Conservation (phyloP, 192 early-diverging fungal genomes). For the Gryganskiella cystojenkinii region DNA sequence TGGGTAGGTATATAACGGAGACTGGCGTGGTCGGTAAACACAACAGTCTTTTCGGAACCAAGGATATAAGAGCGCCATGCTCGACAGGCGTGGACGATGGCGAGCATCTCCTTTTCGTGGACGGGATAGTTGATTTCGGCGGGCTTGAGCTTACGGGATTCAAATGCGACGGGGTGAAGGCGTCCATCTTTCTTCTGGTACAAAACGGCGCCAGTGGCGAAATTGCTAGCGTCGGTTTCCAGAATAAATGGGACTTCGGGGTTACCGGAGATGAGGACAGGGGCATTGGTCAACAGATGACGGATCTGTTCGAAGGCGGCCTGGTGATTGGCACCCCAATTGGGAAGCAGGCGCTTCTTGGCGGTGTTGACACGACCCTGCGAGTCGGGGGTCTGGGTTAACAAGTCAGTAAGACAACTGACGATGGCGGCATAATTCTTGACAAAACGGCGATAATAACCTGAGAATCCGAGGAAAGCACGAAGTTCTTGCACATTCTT, state of each 20-base stretch:
- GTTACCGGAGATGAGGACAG: not conserved
- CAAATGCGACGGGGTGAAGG: slow-evolving; percentile 29
- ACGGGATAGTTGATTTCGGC: slow-evolving; percentile 23
- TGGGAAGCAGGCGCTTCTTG: too few relatives aligned
- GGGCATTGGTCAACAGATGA: too few relatives aligned
- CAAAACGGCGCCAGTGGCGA: slow-evolving; percentile 46
- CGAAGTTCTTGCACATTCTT: slow-evolving; percentile 20
- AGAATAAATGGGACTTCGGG: slow-evolving; percentile 15
- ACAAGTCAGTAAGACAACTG: too few relatives aligned
- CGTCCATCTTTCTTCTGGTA: slow-evolving; percentile 21
- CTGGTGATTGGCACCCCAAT: too few relatives aligned
- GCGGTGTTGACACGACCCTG: too few relatives aligned
- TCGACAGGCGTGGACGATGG: slow-evolving; percentile 43
- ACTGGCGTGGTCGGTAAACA: slow-evolving; percentile 44
- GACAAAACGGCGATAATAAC: slow-evolving; percentile 52
- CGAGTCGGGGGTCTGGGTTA: too few relatives aligned
- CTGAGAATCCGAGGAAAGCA: slow-evolving; percentile 47
- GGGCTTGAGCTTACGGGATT: slow-evolving; percentile 13
- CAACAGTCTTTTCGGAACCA: not conserved
- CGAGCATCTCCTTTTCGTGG: slow-evolving; percentile 52
- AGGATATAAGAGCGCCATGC: slow-evolving; percentile 40
- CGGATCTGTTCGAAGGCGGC: too few relatives aligned
- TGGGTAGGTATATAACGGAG: slow-evolving; percentile 39
- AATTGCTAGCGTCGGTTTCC: slow-evolving; percentile 51
- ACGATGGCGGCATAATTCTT: slow-evolving; percentile 43